These are phyloP conservation scores for Camelina neglecta DNA, from an alignment of 345 rosid genomes.

Conservation along the genomic window DNA sequence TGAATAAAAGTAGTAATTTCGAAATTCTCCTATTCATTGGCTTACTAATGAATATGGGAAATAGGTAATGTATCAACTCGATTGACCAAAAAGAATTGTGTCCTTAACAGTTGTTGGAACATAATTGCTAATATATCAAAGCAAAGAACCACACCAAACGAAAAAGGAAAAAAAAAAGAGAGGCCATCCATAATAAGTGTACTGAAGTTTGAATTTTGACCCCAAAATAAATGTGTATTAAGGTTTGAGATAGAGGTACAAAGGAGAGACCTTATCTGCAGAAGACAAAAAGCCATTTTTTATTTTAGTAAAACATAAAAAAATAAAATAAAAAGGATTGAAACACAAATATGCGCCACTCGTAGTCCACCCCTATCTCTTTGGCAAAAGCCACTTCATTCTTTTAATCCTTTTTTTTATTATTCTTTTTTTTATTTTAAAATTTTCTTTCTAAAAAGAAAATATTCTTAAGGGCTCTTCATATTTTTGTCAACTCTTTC, in stretches of 20 bases:
- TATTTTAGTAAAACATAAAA: neutral
- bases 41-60: neutral
- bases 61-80: neutral
- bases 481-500: constrained; percentile 31
- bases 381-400: constrained; percentile 60
- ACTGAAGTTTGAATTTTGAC: too few relatives aligned
- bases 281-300: constrained; percentile 10
- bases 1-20: too few relatives aligned
- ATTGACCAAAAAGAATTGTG: neutral
- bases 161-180: too few relatives aligned
- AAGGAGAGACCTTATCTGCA: constrained; percentile 15
- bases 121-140: neutral
- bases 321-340: constrained; percentile 34
- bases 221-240: too few relatives aligned
- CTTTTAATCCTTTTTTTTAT: neutral
- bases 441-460: neutral
- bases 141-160: neutral
- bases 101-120: neutral
- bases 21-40: too few relatives aligned
- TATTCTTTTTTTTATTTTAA: neutral
- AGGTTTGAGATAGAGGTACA: constrained; percentile 14
- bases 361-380: constrained; percentile 79
- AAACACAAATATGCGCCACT: constrained; percentile 62
- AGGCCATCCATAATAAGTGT: too few relatives aligned
- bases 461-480: constrained; percentile 19